phyloP scores from a whole-genome alignment of 2,329 filamentous ascomycete genomes.

The Magnaporthales sp. region DNA sequence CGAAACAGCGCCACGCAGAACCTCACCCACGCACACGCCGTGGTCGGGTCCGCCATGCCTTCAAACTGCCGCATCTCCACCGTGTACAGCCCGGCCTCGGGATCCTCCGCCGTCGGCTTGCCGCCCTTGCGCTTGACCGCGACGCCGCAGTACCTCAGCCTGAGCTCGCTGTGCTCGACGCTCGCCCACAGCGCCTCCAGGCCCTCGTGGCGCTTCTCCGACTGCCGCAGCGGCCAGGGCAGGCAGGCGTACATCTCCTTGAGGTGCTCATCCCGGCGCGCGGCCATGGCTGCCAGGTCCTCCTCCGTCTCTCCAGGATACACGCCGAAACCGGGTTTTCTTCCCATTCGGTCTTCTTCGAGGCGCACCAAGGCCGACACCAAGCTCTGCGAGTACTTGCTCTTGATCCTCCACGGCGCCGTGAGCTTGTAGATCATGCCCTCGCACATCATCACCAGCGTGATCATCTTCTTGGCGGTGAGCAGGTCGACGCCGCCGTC shows the following conservation, averaged over 20 bases:
- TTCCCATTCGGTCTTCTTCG: neutral
- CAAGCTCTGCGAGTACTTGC: neutral
- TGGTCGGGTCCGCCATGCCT: neutral
- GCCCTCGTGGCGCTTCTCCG: neutral
- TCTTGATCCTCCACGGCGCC: neutral
- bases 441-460: neutral
- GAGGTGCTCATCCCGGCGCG: neutral
- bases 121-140: neutral
- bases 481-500: neutral
- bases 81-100: neutral
- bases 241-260: neutral
- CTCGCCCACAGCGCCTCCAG: neutral
- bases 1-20: constrained; percentile 2
- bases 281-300: neutral
- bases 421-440: neutral
- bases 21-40: neutral
- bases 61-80: neutral
- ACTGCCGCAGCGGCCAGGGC: neutral
- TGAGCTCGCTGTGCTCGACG: neutral
- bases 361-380: neutral
- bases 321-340: neutral
- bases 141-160: neutral
- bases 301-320: neutral
- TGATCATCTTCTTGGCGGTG: constrained; percentile 1
- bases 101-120: neutral